Percentiles rank a stretch among this genome's conserved stretches.
These are phyloP conservation scores for Pachysolen tannophilus DNA, from an alignment of 805 yeast species.

Conservation along the genomic window DNA sequence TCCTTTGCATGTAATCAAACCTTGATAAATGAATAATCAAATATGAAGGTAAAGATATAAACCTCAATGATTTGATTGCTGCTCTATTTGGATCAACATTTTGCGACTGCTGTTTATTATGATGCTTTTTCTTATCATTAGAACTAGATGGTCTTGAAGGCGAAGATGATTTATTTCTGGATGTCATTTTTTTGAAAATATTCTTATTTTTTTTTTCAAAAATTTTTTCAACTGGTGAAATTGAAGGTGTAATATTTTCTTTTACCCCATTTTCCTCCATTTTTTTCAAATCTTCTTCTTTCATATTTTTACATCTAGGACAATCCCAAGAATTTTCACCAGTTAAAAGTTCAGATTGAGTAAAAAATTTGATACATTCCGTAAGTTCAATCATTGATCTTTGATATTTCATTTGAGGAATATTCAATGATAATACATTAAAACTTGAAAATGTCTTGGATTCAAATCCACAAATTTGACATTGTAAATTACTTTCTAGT, in stretches of 20 bases:
- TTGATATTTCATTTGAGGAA: conserved; percentile 32
- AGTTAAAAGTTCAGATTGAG: conserved; percentile 54
- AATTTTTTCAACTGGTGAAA: not conserved
- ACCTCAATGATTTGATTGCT: conserved; percentile 16
- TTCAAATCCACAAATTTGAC: conserved; percentile 57
- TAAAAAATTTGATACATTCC: conserved; percentile 56
- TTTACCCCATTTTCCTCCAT: conserved; percentile 11
- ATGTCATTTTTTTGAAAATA: conserved; percentile 6
- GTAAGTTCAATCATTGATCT: conserved; percentile 35
- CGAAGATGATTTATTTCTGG: conserved; percentile 3
- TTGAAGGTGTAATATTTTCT: conserved; percentile 21
- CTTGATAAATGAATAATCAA: conserved; percentile 24
- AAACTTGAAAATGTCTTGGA: conserved; percentile 56
- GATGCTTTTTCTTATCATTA: not conserved
- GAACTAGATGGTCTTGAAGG: not conserved
- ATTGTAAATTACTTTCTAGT: conserved; percentile 52
- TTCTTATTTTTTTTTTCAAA: not conserved
- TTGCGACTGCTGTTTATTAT: not conserved
- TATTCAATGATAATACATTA: conserved; percentile 54
- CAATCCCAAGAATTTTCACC: conserved; percentile 82
- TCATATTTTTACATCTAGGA: conserved; percentile 50
- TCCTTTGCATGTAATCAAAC: conserved; percentile 21
- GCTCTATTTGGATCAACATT: conserved; percentile 4
- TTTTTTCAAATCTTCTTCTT: conserved; percentile 11
- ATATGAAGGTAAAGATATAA: conserved; percentile 26